Conservation (phyloP, 257 asterid genomes). For the Ballota nigra region DNA sequence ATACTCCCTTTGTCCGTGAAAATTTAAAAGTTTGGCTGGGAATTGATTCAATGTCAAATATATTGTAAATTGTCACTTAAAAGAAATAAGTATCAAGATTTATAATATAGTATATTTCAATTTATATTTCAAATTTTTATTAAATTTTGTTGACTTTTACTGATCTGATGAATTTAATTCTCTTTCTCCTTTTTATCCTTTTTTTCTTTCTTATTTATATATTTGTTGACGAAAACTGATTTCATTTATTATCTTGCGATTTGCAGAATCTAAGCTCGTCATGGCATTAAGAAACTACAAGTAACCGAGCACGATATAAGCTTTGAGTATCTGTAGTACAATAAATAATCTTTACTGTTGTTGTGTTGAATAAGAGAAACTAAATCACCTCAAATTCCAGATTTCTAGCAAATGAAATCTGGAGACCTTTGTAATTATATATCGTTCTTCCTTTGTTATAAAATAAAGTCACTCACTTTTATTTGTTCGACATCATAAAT, state of each 20-base stretch:
- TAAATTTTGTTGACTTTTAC: too few species aligned
- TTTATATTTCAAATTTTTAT: too few species aligned
- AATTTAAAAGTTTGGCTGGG: too few species aligned
- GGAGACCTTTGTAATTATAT: not conserved
- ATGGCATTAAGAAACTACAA: too few species aligned
- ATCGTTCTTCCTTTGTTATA: not conserved
- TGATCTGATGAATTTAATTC: too few species aligned
- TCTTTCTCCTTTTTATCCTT: not conserved
- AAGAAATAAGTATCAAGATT: too few species aligned
- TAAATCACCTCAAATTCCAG: not conserved
- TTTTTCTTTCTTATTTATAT: too few species aligned
- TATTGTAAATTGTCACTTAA: too few species aligned
- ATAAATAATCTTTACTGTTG: not conserved
- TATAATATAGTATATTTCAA: too few species aligned
- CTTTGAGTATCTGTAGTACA: not conserved
- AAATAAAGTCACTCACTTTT: not conserved
- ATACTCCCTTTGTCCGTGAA: too few species aligned
- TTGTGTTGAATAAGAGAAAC: not conserved
- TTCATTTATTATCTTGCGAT: not conserved
- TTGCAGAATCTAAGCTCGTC: not conserved
- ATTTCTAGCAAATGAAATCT: not conserved
- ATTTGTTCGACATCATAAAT: too few species aligned
- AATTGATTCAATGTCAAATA: too few species aligned
- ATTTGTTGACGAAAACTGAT: not conserved
- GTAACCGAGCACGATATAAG: not conserved